Evolutionary conservation across 768 basidiomycete species (phyloP), one percentile per base, ranked within the genome.

Genomic region (Russula ochroleuca): DNA sequence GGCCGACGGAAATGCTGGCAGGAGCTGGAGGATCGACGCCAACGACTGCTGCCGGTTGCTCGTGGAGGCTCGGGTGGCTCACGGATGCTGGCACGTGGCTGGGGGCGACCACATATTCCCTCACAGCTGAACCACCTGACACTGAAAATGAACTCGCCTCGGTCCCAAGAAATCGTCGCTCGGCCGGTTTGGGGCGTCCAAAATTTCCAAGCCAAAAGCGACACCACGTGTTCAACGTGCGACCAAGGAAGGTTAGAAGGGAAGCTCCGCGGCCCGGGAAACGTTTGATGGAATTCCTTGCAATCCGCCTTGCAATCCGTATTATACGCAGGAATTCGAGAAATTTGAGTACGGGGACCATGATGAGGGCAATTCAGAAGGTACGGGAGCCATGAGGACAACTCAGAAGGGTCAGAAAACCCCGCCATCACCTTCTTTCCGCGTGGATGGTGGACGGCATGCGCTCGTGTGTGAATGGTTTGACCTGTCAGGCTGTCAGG

Each of bases 21-120:
- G 10, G 35, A 6, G 1, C 35, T 35, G 35, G 35, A 8, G 35
- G 35, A 35, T 8, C 3, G 35, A 8, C 35, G 35, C 35, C 10
- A 6, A 35, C 21, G 33, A 33, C 25, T 15, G 25, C 14, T 2
- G 6, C 35, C 35, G 35, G 28, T 33, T 13, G 15, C 17, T 47
- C 47, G n/a, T 51, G 49, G 17, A 57, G 38, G 49, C 15, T 57
- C 19, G 21, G 17, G 15, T 23, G 31, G 38, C 48, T 57, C 9
- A 31, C 54, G 15, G 61, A 62, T 19, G 54, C n/a, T 50, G 62
- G 62, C n/a, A 48, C 28, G 2, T 2, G 15, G 41, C 62, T 63
- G 5, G 49, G 49, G 2, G 48, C 40, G 13, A 63, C 21, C 15
- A 50, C 55, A 25, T 51, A 63, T 63, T 57, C 55, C 40, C 21